A percentile compares a stretch with the other conserved stretches of the same genome.
Conservation (phyloP, 768 basidiomycete genomes). For the Trametes sanguinea region DNA sequence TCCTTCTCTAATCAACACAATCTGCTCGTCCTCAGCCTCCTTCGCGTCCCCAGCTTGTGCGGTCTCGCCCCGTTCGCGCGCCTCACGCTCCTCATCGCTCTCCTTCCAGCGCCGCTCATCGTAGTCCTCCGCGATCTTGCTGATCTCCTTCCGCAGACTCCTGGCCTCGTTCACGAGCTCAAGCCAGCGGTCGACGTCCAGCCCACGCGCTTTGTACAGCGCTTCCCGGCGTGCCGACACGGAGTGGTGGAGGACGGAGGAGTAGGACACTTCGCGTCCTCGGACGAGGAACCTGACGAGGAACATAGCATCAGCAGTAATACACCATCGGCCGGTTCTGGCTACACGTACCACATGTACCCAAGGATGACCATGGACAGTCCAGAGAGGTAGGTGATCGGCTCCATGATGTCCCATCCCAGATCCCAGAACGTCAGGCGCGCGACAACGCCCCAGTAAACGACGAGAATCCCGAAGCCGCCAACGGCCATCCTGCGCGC, state of each 20-base stretch:
- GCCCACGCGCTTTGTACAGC: constrained; percentile 56
- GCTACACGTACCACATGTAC: constrained; percentile 50
- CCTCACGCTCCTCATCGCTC: constrained; percentile 26
- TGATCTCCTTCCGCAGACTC: constrained; percentile 52
- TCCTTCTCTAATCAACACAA: not conserved
- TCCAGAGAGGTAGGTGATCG: constrained; percentile 66
- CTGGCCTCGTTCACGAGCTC: constrained; percentile 55
- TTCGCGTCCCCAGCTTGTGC: constrained; percentile 10
- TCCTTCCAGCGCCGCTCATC: constrained; percentile 42
- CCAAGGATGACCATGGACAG: constrained; percentile 61
- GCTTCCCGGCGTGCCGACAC: constrained; percentile 57
- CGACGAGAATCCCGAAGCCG: constrained; percentile 59
- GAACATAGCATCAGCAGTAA: not conserved
- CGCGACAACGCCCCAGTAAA: constrained; percentile 66
- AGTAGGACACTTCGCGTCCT: constrained; percentile 65
- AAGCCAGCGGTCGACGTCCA: constrained; percentile 63
- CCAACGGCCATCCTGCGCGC: constrained; percentile 58
- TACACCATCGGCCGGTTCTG: too few relatives aligned
- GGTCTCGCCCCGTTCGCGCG: constrained; percentile 4
- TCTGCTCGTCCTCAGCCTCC: constrained; percentile 8
- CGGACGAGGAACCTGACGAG: constrained; percentile 56
- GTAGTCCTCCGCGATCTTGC: constrained; percentile 62
- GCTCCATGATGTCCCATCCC: constrained; percentile 71
- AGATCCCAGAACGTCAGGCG: constrained; percentile 67
- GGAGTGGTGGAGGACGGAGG: constrained; percentile 59